Base-by-base conservation (phyloP, 768 basidiomycete genomes). In the Austroboletus festivus region DNA sequence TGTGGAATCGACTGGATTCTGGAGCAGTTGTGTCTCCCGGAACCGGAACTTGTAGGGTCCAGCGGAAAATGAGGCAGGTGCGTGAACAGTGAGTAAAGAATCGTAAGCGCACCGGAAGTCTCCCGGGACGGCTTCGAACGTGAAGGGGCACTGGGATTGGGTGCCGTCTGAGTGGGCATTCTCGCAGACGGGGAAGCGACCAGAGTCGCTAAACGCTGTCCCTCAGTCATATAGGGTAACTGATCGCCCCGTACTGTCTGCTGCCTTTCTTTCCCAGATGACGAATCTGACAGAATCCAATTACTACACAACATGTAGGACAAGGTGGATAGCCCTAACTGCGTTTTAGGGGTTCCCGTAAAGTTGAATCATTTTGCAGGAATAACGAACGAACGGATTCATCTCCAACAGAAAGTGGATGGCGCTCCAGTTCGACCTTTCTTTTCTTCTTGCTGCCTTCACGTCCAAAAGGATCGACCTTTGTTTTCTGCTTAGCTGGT, bases 401-500 rank as follows among this genome's bases (percentile, higher is more conserved):
- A 13, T 38, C 42, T 20, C 48, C 42, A 30, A 18, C 34, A 22
- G 46, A 40, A 15, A 31, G 24, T 35, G 35, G 18, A 24, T 41
- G 24, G 31, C 20, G 21, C 13, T 20, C 43, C 19, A 7, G 18
- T n/a, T 47, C 53, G 46, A 65, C 70, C 40, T 71, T 77, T 56
- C 75, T 80, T 64, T 74, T 79, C 56, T 72, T 74, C 51, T 73
- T 68, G 38, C 64, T 63, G 39, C 61, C 60, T 43, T 65, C 70
- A 3, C 44, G 42, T 13, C 60, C 62, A 53, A 87, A 88, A 0
- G 82, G 83, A 55, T 88, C 86, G 16, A 70, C 54, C 50, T 75
- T 76, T 10, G 68, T 66, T 59, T 81, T 85, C 64, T 83, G 86
- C 63, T 76, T 80, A 52, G 79, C 75, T 4, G 78, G 73, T 20